Evolutionary conservation across 352 stramenopile genomes (phyloP).

Genomic region (Pythium angustatum): DNA sequence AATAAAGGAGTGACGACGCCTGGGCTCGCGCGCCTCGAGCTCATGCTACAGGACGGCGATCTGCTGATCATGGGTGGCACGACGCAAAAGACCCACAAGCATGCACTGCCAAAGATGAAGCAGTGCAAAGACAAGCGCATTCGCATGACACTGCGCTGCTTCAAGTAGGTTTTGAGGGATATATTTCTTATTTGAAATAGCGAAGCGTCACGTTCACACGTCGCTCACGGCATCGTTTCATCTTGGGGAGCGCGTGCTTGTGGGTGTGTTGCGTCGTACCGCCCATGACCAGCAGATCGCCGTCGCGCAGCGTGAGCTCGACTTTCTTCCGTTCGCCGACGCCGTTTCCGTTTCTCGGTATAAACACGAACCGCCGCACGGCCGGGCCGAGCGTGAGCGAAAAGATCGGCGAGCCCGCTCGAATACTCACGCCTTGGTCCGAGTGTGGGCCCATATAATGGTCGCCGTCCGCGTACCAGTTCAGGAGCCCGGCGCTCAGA

Average conservation of each 20-base stretch:
- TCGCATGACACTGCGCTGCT: constrained; percentile 56
- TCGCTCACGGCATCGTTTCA: constrained; percentile 39
- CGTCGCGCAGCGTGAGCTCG: constrained; percentile 62
- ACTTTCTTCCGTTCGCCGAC: constrained; percentile 6
- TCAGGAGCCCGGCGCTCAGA: constrained; percentile 47
- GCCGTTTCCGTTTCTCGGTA: constrained; percentile 16
- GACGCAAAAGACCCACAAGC: constrained; percentile 76
- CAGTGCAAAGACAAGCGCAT: constrained; percentile 41
- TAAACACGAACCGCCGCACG: constrained; percentile 69
- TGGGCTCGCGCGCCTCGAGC: constrained; percentile 33
- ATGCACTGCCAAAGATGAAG: constrained; percentile 78
- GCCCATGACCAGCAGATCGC: constrained; percentile 81
- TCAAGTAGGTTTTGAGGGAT: constrained; percentile 34
- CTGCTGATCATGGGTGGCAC: constrained; percentile 81
- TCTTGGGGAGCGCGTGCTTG: constrained; percentile 83
- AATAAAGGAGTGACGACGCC: not conserved
- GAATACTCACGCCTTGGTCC: constrained; percentile 66
- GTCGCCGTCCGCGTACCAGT: constrained; percentile 83
- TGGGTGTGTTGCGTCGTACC: constrained; percentile 71
- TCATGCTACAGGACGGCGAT: constrained; percentile 68
- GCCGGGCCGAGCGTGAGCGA: constrained; percentile 67
- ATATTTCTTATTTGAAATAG: constrained; percentile 34
- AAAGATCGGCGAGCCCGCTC: constrained; percentile 53
- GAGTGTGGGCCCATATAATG: constrained; percentile 83
- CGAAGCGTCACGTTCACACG: constrained; percentile 57